phyloP scores from a whole-genome alignment of 164 flowering plant genomes.

The Saururus chinensis region DNA sequence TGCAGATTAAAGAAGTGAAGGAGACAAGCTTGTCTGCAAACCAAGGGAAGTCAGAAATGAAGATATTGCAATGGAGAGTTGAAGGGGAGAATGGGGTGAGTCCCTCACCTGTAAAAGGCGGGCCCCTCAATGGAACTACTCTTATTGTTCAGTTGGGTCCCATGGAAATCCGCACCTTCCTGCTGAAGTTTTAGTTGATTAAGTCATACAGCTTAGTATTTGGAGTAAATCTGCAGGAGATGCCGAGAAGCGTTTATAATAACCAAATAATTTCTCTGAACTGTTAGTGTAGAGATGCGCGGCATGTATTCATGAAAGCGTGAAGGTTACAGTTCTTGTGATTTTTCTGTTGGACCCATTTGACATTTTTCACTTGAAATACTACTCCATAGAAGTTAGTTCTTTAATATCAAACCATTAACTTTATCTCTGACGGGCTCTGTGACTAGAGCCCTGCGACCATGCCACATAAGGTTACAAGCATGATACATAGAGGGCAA shows the following conservation, averaged over 20 bases:
- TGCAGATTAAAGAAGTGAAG: constrained; percentile 53
- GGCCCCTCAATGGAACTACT: constrained; percentile 34
- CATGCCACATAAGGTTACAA: no score
- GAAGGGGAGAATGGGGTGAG: constrained; percentile 31
- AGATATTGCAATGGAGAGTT: constrained; percentile 56
- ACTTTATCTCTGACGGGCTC: no score
- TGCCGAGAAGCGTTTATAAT: neutral
- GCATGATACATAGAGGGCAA: no score
- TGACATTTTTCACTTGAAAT: no score
- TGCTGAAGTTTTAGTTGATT: constrained; percentile 32
- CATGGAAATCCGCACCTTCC: constrained; percentile 88
- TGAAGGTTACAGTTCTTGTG: no score
- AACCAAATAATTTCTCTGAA: no score
- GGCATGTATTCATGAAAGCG: no score
- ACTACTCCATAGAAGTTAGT: no score
- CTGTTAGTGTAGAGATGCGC: no score
- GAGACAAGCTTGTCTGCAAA: constrained; percentile 74
- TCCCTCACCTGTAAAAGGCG: constrained; percentile 36
- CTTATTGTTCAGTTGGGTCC: constrained; percentile 82
- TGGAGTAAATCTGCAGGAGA: neutral
- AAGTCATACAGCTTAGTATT: neutral
- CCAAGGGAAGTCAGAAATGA: constrained; percentile 70
- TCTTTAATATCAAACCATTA: no score
- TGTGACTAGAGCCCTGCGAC: no score
- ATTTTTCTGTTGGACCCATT: no score